These are phyloP conservation scores for Phaeophleospora eucalypticola DNA, from an alignment of 2,329 filamentous ascomycete genomes.

Conservation along the genomic window DNA sequence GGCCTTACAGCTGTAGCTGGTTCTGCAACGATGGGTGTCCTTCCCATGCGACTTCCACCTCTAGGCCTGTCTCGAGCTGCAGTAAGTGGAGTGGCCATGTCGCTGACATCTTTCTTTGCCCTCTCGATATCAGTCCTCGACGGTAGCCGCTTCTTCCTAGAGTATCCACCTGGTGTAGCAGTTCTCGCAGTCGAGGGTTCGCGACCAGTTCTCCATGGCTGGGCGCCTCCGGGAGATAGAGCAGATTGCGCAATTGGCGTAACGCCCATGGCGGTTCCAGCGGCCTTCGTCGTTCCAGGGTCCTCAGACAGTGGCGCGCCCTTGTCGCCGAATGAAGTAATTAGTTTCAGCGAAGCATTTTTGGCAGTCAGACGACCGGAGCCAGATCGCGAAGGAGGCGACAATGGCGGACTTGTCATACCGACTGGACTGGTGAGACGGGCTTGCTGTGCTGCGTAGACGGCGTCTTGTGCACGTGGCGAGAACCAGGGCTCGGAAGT, in stretches of 20 bases:
- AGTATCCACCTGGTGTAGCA: slow-evolving; percentile 57
- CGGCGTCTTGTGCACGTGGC: slow-evolving; percentile 64
- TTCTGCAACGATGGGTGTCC: slow-evolving; percentile 24
- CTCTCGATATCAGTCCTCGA: slow-evolving; percentile 49
- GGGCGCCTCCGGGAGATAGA: slow-evolving; percentile 60
- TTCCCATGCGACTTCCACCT: not conserved
- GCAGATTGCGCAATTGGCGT: slow-evolving; percentile 76
- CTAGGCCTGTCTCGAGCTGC: slow-evolving; percentile 53
- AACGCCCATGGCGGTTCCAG: slow-evolving; percentile 59
- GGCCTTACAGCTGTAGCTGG: slow-evolving; percentile 27
- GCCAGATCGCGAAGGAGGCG: slow-evolving; percentile 59
- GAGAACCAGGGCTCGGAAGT: slow-evolving; percentile 84
- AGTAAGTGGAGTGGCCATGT: slow-evolving; percentile 54
- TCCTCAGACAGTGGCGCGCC: slow-evolving; percentile 42
- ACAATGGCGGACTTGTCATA: slow-evolving; percentile 65
- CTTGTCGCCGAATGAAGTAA: slow-evolving; percentile 76
- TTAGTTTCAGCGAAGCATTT: slow-evolving; percentile 80
- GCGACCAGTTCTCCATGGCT: slow-evolving; percentile 38
- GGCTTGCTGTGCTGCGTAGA: slow-evolving; percentile 53
- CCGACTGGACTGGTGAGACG: slow-evolving; percentile 48
- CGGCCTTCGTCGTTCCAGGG: slow-evolving; percentile 10
- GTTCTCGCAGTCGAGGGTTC: slow-evolving; percentile 52
- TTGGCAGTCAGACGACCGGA: slow-evolving; percentile 61
- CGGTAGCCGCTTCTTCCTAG: slow-evolving; percentile 59
- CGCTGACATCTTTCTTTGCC: slow-evolving; percentile 56